phyloP scores from a whole-genome alignment of 805 yeast species.

The Spathaspora boniae region DNA sequence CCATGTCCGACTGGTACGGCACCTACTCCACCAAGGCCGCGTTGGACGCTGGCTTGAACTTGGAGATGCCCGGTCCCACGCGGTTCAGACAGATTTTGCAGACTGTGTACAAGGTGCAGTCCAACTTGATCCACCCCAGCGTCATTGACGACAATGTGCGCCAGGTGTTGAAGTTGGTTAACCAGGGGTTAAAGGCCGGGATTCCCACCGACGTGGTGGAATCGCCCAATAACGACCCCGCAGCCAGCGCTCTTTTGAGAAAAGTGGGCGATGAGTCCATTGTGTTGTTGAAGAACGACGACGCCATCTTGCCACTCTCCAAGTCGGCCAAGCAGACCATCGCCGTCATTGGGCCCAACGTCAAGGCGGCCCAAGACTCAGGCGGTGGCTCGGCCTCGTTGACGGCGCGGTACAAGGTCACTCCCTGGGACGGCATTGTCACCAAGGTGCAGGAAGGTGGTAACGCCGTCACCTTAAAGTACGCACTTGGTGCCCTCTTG shows the following conservation, averaged over 20 bases:
- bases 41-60: conserved; percentile 53
- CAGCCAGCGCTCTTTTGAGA: conserved; percentile 41
- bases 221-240: conserved; percentile 42
- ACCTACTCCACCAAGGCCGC: conserved; percentile 45
- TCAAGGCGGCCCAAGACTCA: conserved; percentile 44
- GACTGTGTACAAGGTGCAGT: conserved; percentile 39
- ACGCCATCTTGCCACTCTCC: conserved; percentile 43
- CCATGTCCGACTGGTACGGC: conserved; percentile 68
- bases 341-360: conserved; percentile 61
- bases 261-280: conserved; percentile 48
- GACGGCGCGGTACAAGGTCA: conserved; percentile 43
- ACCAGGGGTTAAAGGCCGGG: conserved; percentile 39
- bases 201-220: conserved; percentile 37
- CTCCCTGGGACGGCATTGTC: conserved; percentile 47
- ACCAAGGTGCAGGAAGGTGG: conserved; percentile 24
- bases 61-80: conserved; percentile 68
- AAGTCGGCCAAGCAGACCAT: conserved; percentile 20
- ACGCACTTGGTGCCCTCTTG: conserved; percentile 32
- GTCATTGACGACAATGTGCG: conserved; percentile 48
- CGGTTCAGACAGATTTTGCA: conserved; percentile 40
- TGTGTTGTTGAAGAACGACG: conserved; percentile 56
- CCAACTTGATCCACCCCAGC: conserved; percentile 38
- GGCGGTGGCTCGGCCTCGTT: conserved; percentile 66
- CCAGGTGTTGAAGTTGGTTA: conserved; percentile 44
- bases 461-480: conserved; percentile 19